Base-by-base conservation (phyloP, 177 flowering plant species). In the Vitis hybrid region DNA sequence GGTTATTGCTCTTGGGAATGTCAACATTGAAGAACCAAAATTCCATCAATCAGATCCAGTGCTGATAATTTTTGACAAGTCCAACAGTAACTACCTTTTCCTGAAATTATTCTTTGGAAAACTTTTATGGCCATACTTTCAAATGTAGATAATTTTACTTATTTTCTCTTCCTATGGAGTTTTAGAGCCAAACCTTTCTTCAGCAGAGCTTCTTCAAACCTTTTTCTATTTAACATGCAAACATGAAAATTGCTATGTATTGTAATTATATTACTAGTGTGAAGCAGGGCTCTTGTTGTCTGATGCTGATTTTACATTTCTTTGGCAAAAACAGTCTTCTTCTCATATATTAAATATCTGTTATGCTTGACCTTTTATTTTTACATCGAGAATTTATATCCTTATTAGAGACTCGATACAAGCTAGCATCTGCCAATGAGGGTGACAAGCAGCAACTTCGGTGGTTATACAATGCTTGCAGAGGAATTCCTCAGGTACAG, bases 401-500 rank as follows among this genome's bases (percentile, higher is more conserved):
- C 45, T 19, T 13, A 48, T 15, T 11, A 73, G 76, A 64, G 30
- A 55, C 50, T 32, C 76, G 71, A 32, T 69, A 64, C 26, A 69
- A 64, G 60, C 58, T 74, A 34, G 69, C 74, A 26, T 63, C 70
- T 59, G 70, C 69, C 30, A 65, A 2, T 48, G 70, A 66, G 32
- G 68, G 66, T 60, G 78, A 75, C 66, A 70, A 70, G 51, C 70
- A 51, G 57, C 74, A 60, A 60, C 50, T 65, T 39, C 57, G 62
- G 39, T 45, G 56, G 51, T 64, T 75, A 17, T 70, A 70, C 67
- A 61, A 48, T 60, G 69, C 77, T 23, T 74, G 77, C 61, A 34
- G 18, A 17, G 69, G 73, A 54, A 26, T 73, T 51, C 68, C 62
- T 70, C 78, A 75, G 78, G 78, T 74, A 74, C 60, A 62, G 18